A percentile compares a stretch with the other conserved stretches of the same genome.
These are phyloP conservation scores for Psilocybe cubensis DNA, from an alignment of 768 basidiomycete genomes.

Conservation along the genomic window DNA sequence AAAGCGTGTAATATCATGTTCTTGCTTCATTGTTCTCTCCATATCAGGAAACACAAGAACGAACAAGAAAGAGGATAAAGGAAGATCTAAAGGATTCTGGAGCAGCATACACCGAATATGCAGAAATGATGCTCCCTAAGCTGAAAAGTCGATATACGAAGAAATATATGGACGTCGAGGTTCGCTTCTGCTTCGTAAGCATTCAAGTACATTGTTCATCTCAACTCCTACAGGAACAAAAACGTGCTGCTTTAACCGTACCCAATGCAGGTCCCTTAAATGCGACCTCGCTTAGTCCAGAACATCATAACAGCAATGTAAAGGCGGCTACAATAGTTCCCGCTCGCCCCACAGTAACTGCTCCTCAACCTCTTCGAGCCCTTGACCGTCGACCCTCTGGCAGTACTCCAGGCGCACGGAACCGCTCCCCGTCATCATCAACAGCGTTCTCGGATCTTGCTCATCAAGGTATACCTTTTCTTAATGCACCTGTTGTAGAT, in stretches of 20 bases:
- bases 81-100: slow-evolving; percentile 86
- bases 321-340: slow-evolving; percentile 50
- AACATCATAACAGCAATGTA: slow-evolving; percentile 39
- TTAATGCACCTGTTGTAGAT: background rate
- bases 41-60: slow-evolving; percentile 82
- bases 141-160: slow-evolving; percentile 79
- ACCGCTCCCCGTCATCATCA: slow-evolving; percentile 81
- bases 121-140: slow-evolving; percentile 78
- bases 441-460: slow-evolving; percentile 88
- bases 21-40: background rate
- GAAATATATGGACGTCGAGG: slow-evolving; percentile 90
- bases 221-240: slow-evolving; percentile 63
- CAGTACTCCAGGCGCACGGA: slow-evolving; percentile 53
- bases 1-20: slow-evolving; percentile 1
- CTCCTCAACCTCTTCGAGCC: slow-evolving; percentile 76
- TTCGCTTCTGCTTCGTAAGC: slow-evolving; percentile 24
- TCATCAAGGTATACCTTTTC: slow-evolving; percentile 71
- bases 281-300: slow-evolving; percentile 26
- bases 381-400: slow-evolving; percentile 76
- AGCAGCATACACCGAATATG: slow-evolving; percentile 79
- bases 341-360: slow-evolving; percentile 58
- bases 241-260: slow-evolving; percentile 45
- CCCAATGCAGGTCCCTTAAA: slow-evolving; percentile 36
- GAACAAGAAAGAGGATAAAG: slow-evolving; percentile 89
- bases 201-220: background rate